Percentiles rank a stretch among this genome's conserved stretches.
phyloP scores from a whole-genome alignment of 768 basidiomycete species.

The Boletus bicolor region DNA sequence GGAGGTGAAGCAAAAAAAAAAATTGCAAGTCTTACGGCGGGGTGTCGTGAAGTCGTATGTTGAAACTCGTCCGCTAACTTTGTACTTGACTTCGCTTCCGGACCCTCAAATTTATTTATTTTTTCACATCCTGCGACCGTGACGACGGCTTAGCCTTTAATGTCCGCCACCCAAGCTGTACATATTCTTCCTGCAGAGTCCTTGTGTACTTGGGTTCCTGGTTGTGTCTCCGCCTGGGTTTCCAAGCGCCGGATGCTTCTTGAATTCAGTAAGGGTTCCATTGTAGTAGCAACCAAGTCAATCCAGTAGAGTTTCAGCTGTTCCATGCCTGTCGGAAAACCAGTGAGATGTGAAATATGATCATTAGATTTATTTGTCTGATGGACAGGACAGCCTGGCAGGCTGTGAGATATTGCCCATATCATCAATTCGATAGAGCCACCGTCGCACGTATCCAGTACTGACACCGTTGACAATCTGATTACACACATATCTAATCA shows the following conservation, averaged over 20 bases:
- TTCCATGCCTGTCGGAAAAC: background rate
- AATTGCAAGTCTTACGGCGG: background rate
- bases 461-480: too few relatives aligned
- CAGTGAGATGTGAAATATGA: background rate
- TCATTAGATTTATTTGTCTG: background rate
- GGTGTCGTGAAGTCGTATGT: background rate
- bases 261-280: background rate
- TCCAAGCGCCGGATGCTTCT: background rate
- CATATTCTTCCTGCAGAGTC: background rate
- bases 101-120: too few relatives aligned
- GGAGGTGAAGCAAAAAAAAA: background rate
- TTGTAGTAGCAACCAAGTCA: background rate
- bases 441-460: too few relatives aligned
- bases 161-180: background rate
- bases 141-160: background rate
- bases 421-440: too few relatives aligned
- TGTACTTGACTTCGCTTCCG: background rate
- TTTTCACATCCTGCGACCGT: background rate
- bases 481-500: too few relatives aligned
- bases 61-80: conserved; percentile 1
- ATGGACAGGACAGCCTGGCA: too few relatives aligned
- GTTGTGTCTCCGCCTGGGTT: too few relatives aligned
- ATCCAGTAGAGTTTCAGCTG: background rate
- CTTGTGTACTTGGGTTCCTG: too few relatives aligned
- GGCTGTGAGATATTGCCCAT: too few relatives aligned